Evolutionary conservation across 768 basidiomycete species (phyloP).

Genomic region (Serendipita sp.): DNA sequence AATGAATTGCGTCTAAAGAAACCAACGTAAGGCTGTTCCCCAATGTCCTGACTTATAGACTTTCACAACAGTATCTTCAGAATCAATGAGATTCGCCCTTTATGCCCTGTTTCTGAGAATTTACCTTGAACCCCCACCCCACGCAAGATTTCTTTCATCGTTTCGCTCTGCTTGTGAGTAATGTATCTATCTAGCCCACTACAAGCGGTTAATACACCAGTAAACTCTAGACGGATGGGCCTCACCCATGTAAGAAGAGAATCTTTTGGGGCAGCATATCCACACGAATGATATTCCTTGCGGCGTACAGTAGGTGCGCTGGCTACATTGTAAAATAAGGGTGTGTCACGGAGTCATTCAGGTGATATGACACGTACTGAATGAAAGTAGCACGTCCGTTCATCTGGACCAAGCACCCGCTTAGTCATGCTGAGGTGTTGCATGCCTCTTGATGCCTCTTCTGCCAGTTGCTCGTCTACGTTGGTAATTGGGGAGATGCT

Average conservation of each 20-base stretch:
- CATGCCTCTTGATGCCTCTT: slow-evolving; percentile 10
- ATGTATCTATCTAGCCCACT: slow-evolving; percentile 13
- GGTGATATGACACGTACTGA: slow-evolving; percentile 7
- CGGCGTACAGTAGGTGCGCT: slow-evolving; percentile 13
- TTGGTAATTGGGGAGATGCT: slow-evolving; percentile 7
- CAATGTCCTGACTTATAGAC: slow-evolving; percentile 12
- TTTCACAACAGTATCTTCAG: slow-evolving; percentile 2
- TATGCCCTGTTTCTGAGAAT: slow-evolving; percentile 2
- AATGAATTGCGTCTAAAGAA: not conserved
- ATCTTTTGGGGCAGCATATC: slow-evolving; percentile 11
- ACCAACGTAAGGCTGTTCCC: slow-evolving; percentile 8
- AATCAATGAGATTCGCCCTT: too few relatives aligned
- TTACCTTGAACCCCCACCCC: slow-evolving; percentile 11
- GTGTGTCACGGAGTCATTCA: not conserved
- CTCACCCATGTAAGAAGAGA: slow-evolving; percentile 14
- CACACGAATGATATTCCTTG: slow-evolving; percentile 12
- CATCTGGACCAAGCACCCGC: slow-evolving; percentile 11
- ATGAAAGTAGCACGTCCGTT: slow-evolving; percentile 12
- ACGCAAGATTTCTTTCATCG: slow-evolving; percentile 14
- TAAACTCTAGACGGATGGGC: not conserved
- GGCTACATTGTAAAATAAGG: slow-evolving; percentile 7
- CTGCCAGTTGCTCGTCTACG: slow-evolving; percentile 12
- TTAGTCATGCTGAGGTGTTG: slow-evolving; percentile 12
- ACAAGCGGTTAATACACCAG: not conserved
- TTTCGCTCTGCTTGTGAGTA: slow-evolving; percentile 12